These are phyloP conservation scores for Chenopodium quinoa DNA, from an alignment of 148 eudicot genomes.

Conservation along the genomic window DNA sequence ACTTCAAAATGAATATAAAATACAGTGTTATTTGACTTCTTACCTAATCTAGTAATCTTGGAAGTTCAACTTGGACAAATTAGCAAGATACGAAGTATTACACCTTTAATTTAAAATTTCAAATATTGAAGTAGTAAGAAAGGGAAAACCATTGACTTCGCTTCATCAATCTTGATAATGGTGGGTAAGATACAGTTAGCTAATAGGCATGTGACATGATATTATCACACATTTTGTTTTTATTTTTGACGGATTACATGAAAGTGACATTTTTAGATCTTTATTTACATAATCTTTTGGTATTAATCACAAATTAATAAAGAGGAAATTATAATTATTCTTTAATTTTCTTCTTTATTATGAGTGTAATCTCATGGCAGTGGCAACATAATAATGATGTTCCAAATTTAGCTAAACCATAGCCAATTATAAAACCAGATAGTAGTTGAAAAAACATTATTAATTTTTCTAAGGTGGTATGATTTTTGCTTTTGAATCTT, in stretches of 20 bases:
- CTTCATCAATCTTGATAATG: background rate
- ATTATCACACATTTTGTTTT: background rate
- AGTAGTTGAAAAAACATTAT: background rate
- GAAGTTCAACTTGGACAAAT: too few species aligned
- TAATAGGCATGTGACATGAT: background rate
- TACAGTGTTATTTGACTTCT: too few species aligned
- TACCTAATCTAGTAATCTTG: background rate
- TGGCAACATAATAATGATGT: slow-evolving; percentile 22
- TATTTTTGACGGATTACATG: background rate
- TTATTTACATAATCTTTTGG: background rate
- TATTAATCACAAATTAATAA: too few species aligned
- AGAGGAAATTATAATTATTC: too few species aligned
- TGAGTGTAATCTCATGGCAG: background rate
- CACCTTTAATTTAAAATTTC: background rate
- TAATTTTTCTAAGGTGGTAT: background rate
- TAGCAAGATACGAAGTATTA: too few species aligned
- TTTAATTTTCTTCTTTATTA: background rate
- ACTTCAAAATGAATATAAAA: too few species aligned
- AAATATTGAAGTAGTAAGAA: background rate
- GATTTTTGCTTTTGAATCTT: background rate
- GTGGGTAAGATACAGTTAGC: slow-evolving; percentile 10
- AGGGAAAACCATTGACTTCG: background rate
- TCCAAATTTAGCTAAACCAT: background rate
- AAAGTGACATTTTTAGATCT: background rate
- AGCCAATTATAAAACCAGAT: background rate